A percentile compares a stretch with the other conserved stretches of the same genome.
phyloP scores from a whole-genome alignment of 805 yeast genomes.

The Saturnispora bothae region DNA sequence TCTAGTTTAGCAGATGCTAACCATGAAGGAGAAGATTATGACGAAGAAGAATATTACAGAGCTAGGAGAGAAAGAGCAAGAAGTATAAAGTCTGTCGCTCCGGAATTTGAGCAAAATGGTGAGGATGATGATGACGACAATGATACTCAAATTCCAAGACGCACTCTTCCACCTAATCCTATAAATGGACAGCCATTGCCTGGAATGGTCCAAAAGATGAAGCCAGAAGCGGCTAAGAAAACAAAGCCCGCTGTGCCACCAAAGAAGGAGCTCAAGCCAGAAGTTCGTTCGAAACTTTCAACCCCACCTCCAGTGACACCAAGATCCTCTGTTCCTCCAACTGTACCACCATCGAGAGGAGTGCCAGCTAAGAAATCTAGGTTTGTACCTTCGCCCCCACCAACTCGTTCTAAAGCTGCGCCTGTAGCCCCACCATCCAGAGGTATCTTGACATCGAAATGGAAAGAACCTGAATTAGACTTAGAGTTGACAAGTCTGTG shows the following conservation, averaged over 20 bases:
- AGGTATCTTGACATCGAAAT: slow-evolving; percentile 3
- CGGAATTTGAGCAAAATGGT: not conserved
- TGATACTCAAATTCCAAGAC: too few species aligned
- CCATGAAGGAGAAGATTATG: slow-evolving; percentile 3
- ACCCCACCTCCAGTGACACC: slow-evolving; percentile 12
- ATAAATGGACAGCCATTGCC: slow-evolving; percentile 8
- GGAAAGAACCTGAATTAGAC: slow-evolving; percentile 30
- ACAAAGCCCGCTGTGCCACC: slow-evolving; percentile 10
- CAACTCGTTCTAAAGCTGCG: slow-evolving; percentile 10
- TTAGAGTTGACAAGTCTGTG: slow-evolving; percentile 36
- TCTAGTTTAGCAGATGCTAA: slow-evolving; percentile 3
- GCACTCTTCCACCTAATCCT: slow-evolving; percentile 1
- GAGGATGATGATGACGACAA: slow-evolving; percentile 14
- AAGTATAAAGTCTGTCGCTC: slow-evolving; percentile 2
- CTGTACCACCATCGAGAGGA: slow-evolving; percentile 10
- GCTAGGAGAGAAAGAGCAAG: slow-evolving; percentile 2
- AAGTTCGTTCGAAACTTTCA: not conserved
- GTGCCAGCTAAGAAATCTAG: slow-evolving; percentile 1
- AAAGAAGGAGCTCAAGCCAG: not conserved
- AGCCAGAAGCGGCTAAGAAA: slow-evolving; percentile 8
- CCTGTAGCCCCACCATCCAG: slow-evolving; percentile 12
- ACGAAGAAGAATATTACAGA: slow-evolving; percentile 5
- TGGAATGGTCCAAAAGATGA: slow-evolving; percentile 5
- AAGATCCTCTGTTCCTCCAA: slow-evolving; percentile 10
- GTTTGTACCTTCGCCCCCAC: slow-evolving; percentile 6